phyloP scores from a whole-genome alignment of 495 filamentous ascomycete genomes.

The Penicillium taxi region DNA sequence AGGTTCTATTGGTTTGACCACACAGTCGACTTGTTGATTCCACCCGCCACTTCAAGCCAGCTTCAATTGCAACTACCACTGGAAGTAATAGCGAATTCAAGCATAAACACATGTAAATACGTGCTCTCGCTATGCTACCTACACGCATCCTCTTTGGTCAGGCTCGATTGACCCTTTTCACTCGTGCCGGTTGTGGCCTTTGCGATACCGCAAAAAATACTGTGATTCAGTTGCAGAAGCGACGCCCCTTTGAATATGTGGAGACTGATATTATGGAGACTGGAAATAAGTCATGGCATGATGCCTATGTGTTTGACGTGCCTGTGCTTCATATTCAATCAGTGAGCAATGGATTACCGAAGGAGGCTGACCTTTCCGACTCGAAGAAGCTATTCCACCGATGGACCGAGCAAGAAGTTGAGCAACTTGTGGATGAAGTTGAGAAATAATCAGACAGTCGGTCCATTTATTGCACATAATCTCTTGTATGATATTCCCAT shows the following conservation, averaged over 20 bases:
- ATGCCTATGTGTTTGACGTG: constrained; percentile 83
- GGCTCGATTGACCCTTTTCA: constrained; percentile 74
- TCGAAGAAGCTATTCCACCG: constrained; percentile 78
- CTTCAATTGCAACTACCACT: too few relatives aligned
- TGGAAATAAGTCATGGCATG: constrained; percentile 59
- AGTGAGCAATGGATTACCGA: constrained; percentile 26
- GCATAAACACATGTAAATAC: too few relatives aligned
- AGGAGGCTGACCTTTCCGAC: constrained; percentile 34
- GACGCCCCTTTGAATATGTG: constrained; percentile 62
- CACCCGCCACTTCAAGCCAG: background rate
- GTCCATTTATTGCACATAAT: too few relatives aligned
- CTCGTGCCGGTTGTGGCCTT: constrained; percentile 66
- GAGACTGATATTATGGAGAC: constrained; percentile 72
- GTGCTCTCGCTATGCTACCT: constrained; percentile 32
- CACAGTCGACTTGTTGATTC: too few relatives aligned
- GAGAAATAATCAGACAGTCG: constrained; percentile 38
- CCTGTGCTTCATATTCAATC: constrained; percentile 69
- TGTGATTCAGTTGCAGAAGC: constrained; percentile 61
- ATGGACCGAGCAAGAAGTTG: constrained; percentile 62
- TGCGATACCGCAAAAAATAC: constrained; percentile 69
- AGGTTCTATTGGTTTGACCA: constrained; percentile 33
- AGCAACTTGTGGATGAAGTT: constrained; percentile 59
- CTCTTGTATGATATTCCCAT: too few relatives aligned
- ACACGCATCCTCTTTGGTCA: constrained; percentile 42
- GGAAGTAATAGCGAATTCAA: too few relatives aligned